A percentile compares a stretch with the other conserved stretches of the same genome.
These are phyloP conservation scores for Aspergillus hortae DNA, from an alignment of 2,329 filamentous ascomycete species.

Conservation along the genomic window DNA sequence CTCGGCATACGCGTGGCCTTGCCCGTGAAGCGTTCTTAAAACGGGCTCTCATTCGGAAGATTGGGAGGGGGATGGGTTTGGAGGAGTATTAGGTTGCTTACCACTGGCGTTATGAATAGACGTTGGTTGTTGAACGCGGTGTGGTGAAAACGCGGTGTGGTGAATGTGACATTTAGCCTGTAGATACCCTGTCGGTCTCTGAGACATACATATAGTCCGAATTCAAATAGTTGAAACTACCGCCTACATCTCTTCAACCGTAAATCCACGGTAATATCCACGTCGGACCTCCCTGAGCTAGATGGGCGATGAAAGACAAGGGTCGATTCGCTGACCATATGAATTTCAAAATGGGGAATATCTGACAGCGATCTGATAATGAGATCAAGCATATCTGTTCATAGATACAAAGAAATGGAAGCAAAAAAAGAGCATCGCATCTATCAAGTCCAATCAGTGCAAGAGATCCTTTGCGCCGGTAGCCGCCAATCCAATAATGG, in stretches of 20 bases:
- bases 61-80: conserved; percentile 45
- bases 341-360: background rate
- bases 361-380: background rate
- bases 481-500: conserved; percentile 5
- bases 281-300: too few relatives aligned
- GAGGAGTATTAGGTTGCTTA: conserved; percentile 17
- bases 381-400: conserved; percentile 8
- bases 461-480: conserved; percentile 3
- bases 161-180: background rate
- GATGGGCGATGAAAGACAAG: background rate
- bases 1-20: conserved; percentile 43
- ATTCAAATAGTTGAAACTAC: too few relatives aligned
- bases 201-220: too few relatives aligned
- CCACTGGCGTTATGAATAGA: conserved; percentile 15
- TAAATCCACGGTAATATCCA: too few relatives aligned
- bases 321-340: background rate
- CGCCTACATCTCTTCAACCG: too few relatives aligned
- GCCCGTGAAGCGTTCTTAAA: conserved; percentile 48
- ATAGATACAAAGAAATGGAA: conserved; percentile 25
- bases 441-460: conserved; percentile 2
- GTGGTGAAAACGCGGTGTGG: background rate
- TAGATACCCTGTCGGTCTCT: conserved; percentile 1
- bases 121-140: background rate
- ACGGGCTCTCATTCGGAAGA: conserved; percentile 44
- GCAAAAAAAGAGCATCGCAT: conserved; percentile 4